Conservation (phyloP, 441 rosid genomes). For the Breynia disticha region DNA sequence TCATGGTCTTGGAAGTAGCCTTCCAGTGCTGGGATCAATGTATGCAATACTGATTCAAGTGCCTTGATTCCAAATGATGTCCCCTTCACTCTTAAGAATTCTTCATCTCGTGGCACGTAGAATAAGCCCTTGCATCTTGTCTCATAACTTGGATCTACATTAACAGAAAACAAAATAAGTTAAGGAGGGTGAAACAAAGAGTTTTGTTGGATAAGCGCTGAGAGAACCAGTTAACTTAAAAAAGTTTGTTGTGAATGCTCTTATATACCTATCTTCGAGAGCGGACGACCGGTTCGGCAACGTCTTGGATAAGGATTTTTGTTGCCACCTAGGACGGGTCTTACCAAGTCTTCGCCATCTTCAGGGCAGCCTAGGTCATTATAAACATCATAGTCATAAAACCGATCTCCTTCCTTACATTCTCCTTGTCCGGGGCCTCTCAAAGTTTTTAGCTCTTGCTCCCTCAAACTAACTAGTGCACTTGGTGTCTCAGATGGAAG, state of each 20-base stretch:
- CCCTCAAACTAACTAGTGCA: constrained; percentile 4
- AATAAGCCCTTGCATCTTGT: constrained; percentile 11
- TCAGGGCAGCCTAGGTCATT: constrained; percentile 20
- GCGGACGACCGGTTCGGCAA: constrained; percentile 11
- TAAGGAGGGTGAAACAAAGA: too few species aligned
- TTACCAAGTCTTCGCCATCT: background rate
- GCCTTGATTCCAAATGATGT: constrained; percentile 43
- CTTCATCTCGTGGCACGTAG: constrained; percentile 60
- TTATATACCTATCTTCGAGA: constrained; percentile 9
- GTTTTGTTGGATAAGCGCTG: too few species aligned
- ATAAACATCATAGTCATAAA: constrained; percentile 12
- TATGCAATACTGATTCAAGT: constrained; percentile 40
- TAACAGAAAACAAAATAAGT: too few species aligned
- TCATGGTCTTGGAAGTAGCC: constrained; percentile 13
- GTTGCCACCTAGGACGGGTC: constrained; percentile 24
- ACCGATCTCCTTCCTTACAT: constrained; percentile 19
- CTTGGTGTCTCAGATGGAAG: constrained; percentile 7
- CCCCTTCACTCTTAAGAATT: constrained; percentile 43
- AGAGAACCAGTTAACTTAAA: too few species aligned
- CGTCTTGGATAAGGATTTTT: constrained; percentile 18
- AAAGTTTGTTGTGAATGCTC: too few species aligned
- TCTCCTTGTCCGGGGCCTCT: constrained; percentile 5
- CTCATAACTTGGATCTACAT: constrained; percentile 31
- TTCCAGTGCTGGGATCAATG: constrained; percentile 38
- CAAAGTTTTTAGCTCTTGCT: background rate